Conservation (phyloP, 352 stramenopile genomes). For the Phytophthora citricola region DNA sequence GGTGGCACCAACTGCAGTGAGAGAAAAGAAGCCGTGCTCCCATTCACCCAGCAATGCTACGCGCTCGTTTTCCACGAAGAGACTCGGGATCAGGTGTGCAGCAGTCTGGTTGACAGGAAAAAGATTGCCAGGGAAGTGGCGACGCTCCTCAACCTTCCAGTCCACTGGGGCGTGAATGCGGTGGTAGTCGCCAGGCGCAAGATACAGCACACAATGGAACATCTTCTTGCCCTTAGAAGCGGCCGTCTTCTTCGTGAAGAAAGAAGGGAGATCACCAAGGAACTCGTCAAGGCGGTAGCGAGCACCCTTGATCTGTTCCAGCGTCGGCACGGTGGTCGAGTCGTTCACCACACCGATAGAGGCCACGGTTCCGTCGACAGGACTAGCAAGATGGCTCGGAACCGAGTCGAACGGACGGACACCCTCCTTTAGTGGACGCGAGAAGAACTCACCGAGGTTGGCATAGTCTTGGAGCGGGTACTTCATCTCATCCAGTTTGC, state of each 20-base stretch:
- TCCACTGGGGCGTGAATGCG: constrained; percentile 86
- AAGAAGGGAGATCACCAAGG: constrained; percentile 63
- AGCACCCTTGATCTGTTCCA: constrained; percentile 86
- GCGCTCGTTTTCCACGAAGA: constrained; percentile 89
- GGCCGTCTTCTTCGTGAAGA: constrained; percentile 48
- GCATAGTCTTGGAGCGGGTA: constrained; percentile 75
- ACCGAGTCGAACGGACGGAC: constrained; percentile 50
- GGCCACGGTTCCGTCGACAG: constrained; percentile 69
- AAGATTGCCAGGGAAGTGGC: constrained; percentile 85
- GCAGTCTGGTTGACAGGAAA: constrained; percentile 81
- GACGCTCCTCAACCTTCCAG: constrained; percentile 75
- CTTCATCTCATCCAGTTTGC: constrained; percentile 88
- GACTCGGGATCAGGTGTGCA: constrained; percentile 69
- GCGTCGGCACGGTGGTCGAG: constrained; percentile 51
- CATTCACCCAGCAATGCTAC: constrained; percentile 77
- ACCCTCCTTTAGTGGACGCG: constrained; percentile 77
- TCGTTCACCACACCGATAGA: constrained; percentile 64
- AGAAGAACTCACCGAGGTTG: constrained; percentile 89
- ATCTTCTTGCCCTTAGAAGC: constrained; percentile 56
- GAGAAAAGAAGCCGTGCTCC: constrained; percentile 84
- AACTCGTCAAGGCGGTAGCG: constrained; percentile 88
- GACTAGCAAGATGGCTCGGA: constrained; percentile 46
- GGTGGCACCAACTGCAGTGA: constrained; percentile 85
- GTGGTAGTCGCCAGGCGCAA: constrained; percentile 89
- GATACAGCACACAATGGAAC: constrained; percentile 85